Base-by-base conservation (phyloP, 331 rosid genomes). In the Pyracantha coccinea region DNA sequence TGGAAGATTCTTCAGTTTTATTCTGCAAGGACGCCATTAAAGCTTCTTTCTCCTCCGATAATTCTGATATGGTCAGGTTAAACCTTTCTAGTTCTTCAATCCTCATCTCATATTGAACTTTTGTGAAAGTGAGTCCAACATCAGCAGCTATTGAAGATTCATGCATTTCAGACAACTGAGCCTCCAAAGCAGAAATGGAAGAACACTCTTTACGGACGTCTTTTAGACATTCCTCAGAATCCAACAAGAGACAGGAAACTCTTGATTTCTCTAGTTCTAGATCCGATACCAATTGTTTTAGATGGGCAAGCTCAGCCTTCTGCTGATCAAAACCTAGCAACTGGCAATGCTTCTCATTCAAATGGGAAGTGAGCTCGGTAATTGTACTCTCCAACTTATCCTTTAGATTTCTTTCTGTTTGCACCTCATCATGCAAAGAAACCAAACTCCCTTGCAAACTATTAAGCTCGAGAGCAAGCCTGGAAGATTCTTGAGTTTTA, bases 241-340 rank as follows among this genome's bases (percentile, higher is more conserved):
- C 85, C 73, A 75, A 77, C 63, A 88, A 81, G 77, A 80, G 84
- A 71, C 75, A 54, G 75, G 67, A 68, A 28, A 92, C 76, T 80
- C 87, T 86, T 80, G 93, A 85, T 75, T 89, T 95, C 79, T 92
- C 97, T 16, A 76, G 79, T 75, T 95, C 96, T 11, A 90, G 78
- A 73, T 86, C 85, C 21, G 78, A 74, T 41, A 90, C 68, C 72
- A 81, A 70, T 84, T 78, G 88, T 86, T 83, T 95, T 66, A 89
- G 93, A 79, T 54, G 73, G 75, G 73, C 81, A 80, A 89, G 72
- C 80, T 95, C 93, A 45, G 80, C 85, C 68, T 76, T 82, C 79
- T 77, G 86, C 77, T 75, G 78, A 85, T 89, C 91, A 75, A 84
- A 86, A 55, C 83, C 84, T 73, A 85, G 88, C 75, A 85, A 84